Percentiles rank a stretch among this genome's conserved stretches.
Evolutionary conservation across 495 filamentous ascomycete genomes (phyloP).

Genomic region (Tuber indicum): DNA sequence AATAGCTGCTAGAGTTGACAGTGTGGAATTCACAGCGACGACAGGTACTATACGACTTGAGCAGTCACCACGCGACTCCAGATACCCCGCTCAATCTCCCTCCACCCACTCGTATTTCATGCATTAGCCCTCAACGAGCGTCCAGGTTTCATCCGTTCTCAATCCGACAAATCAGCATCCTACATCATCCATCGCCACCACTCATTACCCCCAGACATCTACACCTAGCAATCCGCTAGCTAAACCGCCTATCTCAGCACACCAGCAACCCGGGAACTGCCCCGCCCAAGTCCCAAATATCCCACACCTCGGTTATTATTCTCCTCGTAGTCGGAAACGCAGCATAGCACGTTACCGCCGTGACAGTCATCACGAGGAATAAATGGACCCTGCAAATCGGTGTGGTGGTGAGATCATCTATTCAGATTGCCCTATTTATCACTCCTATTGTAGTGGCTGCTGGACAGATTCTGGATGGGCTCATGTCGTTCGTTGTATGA

Average conservation of each 20-base stretch:
- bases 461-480: constrained; percentile 75
- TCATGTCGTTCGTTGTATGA: constrained; percentile 62
- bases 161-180: background rate
- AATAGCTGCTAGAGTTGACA: background rate
- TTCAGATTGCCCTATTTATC: constrained; percentile 84
- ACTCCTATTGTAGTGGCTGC: constrained; percentile 82
- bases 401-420: constrained; percentile 78
- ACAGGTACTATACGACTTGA: no score
- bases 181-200: background rate
- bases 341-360: constrained; percentile 84
- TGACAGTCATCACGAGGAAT: constrained; percentile 83
- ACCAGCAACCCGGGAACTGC: background rate
- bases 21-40: background rate
- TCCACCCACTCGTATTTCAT: background rate
- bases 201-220: background rate
- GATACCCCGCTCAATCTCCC: background rate
- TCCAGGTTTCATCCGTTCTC: background rate
- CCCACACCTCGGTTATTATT: constrained; percentile 50
- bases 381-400: constrained; percentile 94
- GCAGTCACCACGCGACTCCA: background rate
- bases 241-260: background rate
- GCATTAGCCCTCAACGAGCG: background rate
- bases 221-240: background rate
- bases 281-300: background rate
- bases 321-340: constrained; percentile 79